A percentile compares a stretch with the other conserved stretches of the same genome.
Evolutionary conservation across 1,139 yeast genomes (phyloP).

Genomic region (Scheffersomyces segobiensis): DNA sequence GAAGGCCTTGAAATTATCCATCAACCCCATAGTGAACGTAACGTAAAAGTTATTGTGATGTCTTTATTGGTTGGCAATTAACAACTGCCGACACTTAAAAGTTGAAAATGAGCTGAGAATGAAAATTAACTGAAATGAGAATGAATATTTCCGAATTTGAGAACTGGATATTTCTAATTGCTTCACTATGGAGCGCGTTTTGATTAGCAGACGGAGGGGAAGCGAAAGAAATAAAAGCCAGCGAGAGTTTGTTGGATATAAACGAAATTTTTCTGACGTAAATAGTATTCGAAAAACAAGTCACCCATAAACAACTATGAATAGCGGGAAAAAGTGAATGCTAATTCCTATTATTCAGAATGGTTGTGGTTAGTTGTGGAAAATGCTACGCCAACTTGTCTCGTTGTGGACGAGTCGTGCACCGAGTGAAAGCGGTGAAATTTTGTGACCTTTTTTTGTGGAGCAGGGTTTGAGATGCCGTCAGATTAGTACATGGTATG

Average conservation of each 20-base stretch:
- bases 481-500: background rate
- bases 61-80: background rate
- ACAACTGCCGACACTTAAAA: background rate
- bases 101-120: background rate
- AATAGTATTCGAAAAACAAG: background rate
- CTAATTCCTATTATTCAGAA: background rate
- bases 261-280: background rate
- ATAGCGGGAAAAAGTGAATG: background rate
- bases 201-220: background rate
- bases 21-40: conserved; percentile 34
- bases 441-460: background rate
- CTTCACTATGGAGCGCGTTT: background rate
- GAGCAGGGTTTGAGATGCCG: background rate
- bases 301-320: background rate
- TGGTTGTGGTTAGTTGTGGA: background rate
- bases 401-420: background rate
- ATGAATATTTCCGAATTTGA: too few species aligned
- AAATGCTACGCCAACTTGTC: background rate
- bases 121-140: background rate
- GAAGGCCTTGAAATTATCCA: conserved; percentile 50
- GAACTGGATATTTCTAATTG: background rate
- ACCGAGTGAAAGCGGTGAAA: background rate
- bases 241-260: background rate
- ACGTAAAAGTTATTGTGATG: background rate
- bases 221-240: background rate